Conservation (phyloP, 177 flowering plant species). For the Telopea speciosissima region DNA sequence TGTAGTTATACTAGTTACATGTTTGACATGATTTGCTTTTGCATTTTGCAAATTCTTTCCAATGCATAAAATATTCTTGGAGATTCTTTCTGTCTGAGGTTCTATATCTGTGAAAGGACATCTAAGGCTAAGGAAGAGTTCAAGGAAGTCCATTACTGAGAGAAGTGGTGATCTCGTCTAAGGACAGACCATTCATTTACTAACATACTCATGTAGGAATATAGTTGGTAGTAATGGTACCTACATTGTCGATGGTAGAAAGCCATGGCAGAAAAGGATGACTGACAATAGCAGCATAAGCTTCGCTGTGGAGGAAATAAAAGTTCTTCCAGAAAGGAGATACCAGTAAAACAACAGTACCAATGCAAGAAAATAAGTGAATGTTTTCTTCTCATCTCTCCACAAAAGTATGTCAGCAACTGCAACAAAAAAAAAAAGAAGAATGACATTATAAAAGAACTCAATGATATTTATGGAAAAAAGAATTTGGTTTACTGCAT, state of each 20-base stretch:
- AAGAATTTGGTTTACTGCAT: not conserved
- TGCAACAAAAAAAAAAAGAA: slow-evolving; percentile 32
- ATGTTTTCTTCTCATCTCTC: slow-evolving; percentile 84
- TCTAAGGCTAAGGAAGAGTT: no score
- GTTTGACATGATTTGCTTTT: not conserved
- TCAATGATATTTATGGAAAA: not conserved
- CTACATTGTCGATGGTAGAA: slow-evolving; percentile 57
- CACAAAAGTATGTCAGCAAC: slow-evolving; percentile 87
- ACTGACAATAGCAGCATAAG: slow-evolving; percentile 44
- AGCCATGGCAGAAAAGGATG: slow-evolving; percentile 37
- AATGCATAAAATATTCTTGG: not conserved
- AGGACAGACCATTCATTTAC: not conserved
- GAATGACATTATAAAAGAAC: not conserved
- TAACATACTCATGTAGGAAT: not conserved
- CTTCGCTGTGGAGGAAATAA: slow-evolving; percentile 58
- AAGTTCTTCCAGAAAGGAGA: slow-evolving; percentile 61
- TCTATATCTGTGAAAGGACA: no score
- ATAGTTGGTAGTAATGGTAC: slow-evolving; percentile 20
- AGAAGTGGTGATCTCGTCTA: no score
- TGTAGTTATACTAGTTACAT: not conserved
- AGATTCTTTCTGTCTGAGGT: no score
- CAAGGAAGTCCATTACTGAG: no score
- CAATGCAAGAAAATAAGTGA: slow-evolving; percentile 44
- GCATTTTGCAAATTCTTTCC: not conserved
- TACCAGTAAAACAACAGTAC: slow-evolving; percentile 66